A percentile compares a stretch with the other conserved stretches of the same genome.
phyloP scores from a whole-genome alignment of 805 yeast genomes.

The Millerozyma miso region DNA sequence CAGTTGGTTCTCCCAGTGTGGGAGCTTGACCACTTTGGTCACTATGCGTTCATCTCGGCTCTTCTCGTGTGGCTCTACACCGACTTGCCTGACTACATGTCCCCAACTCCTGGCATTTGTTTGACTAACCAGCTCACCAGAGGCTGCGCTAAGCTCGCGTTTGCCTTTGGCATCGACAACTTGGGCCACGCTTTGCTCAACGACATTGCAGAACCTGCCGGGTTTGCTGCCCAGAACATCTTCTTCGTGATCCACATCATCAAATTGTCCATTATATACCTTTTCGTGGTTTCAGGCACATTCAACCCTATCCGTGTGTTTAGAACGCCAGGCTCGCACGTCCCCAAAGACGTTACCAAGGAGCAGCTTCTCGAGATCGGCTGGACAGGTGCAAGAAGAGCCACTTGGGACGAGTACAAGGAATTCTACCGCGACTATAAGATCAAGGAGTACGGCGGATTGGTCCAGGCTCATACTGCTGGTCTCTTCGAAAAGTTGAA shows the following conservation, averaged over 20 bases:
- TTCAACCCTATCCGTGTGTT: slow-evolving; percentile 61
- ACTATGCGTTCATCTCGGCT: slow-evolving; percentile 33
- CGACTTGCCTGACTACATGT: slow-evolving; percentile 82
- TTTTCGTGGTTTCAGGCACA: slow-evolving; percentile 62
- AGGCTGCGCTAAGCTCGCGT: slow-evolving; percentile 17
- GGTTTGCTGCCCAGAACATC: slow-evolving; percentile 50
- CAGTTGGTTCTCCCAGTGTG: slow-evolving; percentile 79
- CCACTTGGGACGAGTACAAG: slow-evolving; percentile 64
- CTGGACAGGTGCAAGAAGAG: slow-evolving; percentile 91
- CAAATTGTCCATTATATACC: slow-evolving; percentile 54
- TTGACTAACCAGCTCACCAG: slow-evolving; percentile 56
- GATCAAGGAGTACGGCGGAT: slow-evolving; percentile 67
- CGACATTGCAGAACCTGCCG: slow-evolving; percentile 42
- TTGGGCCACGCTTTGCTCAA: slow-evolving; percentile 45
- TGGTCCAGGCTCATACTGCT: slow-evolving; percentile 68
- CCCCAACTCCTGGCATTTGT: slow-evolving; percentile 91
- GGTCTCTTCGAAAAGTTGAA: slow-evolving; percentile 62
- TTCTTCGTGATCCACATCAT: slow-evolving; percentile 71
- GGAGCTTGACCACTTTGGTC: slow-evolving; percentile 45
- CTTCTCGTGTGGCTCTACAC: slow-evolving; percentile 80
- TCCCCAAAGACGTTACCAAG: slow-evolving; percentile 34
- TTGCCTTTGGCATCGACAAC: slow-evolving; percentile 32
- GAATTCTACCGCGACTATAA: slow-evolving; percentile 61
- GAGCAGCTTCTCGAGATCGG: slow-evolving; percentile 67
- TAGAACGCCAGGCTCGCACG: slow-evolving; percentile 25